Conservation (phyloP, 140 eudicot genomes). For the Cichorium intybus region DNA sequence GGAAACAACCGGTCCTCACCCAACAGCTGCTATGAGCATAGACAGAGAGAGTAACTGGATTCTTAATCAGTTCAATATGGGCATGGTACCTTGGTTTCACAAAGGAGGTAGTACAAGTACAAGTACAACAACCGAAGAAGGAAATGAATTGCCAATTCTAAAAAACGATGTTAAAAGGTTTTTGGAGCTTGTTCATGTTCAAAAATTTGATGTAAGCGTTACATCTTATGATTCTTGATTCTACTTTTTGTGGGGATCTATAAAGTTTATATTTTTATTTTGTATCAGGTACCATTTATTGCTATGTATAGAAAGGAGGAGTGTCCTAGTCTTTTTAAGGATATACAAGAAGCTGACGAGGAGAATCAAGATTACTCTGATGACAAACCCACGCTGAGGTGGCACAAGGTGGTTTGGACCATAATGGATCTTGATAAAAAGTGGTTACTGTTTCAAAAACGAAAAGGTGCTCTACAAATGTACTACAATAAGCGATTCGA, state of each 20-base stretch:
- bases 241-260: not conserved
- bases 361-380: constrained; percentile 39
- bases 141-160: constrained; percentile 28
- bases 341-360: constrained; percentile 40
- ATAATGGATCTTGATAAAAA: constrained; percentile 66
- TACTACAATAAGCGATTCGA: constrained; percentile 67
- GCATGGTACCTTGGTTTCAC: constrained; percentile 6
- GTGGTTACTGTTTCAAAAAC: constrained; percentile 79
- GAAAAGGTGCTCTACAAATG: constrained; percentile 62
- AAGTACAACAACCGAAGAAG: constrained; percentile 36
- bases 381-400: constrained; percentile 51
- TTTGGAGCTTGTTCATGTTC: constrained; percentile 62
- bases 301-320: constrained; percentile 87
- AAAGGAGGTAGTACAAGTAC: constrained; percentile 16
- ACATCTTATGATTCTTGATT: not conserved
- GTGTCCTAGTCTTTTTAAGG: constrained; percentile 54
- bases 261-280: constrained; percentile 1
- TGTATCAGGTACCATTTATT: constrained; percentile 63
- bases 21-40: constrained; percentile 42
- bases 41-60: constrained; percentile 77
- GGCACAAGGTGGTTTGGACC: constrained; percentile 90
- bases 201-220: constrained; percentile 67
- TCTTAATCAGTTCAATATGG: constrained; percentile 48
- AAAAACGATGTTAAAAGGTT: constrained; percentile 57
- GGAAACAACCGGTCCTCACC: constrained; percentile 63